Conservation (phyloP, 805 yeast genomes). For the Kregervanrija delftensis region DNA sequence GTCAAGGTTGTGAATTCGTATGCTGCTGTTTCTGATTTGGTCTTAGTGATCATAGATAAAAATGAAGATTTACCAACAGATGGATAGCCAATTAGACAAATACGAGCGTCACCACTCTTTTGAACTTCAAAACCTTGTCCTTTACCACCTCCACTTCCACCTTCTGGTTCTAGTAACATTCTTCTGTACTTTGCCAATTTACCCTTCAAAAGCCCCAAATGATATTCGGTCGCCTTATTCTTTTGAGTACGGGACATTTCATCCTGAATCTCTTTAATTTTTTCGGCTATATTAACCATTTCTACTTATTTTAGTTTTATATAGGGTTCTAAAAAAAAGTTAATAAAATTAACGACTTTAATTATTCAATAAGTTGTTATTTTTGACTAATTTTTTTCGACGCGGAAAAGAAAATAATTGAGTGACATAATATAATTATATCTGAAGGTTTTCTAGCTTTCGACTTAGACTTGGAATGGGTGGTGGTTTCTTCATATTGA, state of each 20-base stretch:
- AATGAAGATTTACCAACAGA: constrained; percentile 96
- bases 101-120: constrained; percentile 94
- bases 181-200: constrained; percentile 89
- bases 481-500: neutral
- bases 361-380: neutral
- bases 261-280: constrained; percentile 82
- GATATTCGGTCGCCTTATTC: constrained; percentile 97
- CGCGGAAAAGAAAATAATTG: too few relatives aligned
- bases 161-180: constrained; percentile 85
- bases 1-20: constrained; percentile 95
- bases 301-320: neutral
- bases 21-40: constrained; percentile 90
- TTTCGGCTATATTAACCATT: constrained; percentile 43
- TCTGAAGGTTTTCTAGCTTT: constrained; percentile 3
- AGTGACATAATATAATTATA: neutral
- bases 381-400: neutral
- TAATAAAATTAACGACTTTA: too few relatives aligned
- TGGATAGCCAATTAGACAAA: constrained; percentile 92
- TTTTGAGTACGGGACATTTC: constrained; percentile 94
- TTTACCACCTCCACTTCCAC: constrained; percentile 58
- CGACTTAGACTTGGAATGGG: constrained; percentile 1
- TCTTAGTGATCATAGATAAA: constrained; percentile 81
- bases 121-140: constrained; percentile 90
- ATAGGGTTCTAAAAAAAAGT: neutral
- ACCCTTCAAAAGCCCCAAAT: constrained; percentile 88